Base-by-base conservation (phyloP, 768 basidiomycete genomes). In the Krasilnikovozyma curviuscula region DNA sequence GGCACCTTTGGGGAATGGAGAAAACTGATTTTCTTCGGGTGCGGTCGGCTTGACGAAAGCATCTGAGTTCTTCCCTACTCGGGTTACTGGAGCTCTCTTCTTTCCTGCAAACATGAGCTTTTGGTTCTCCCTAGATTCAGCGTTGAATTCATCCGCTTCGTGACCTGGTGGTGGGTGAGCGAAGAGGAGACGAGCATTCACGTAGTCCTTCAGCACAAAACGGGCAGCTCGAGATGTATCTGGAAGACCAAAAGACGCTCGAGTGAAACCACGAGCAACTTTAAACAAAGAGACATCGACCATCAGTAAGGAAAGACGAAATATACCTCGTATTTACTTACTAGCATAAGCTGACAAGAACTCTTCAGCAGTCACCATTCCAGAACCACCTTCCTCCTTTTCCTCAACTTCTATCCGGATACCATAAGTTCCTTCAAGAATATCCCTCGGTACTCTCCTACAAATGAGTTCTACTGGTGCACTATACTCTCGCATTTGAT, bases 191-290 rank as follows among this genome's bases (percentile, higher is more conserved):
- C 84, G 86, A 23, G 83, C 93, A 56, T 81, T 88, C 52, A 97
- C 88, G 59, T 89, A 98, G 66, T 98, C 93, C 64, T 98, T 98
- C 41, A 98, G 71, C 48, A 98, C 70, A 60, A 81, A 80, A 50
- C 93, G 77, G 14, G 91, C 84, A 0, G 93, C 76, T 44, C 86
- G 79, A 27, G 93, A 85, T 61, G 95, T 88, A 60, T 98, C 93
- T 9, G 91, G 89, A 65, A 89, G 93, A 35, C 93, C 93, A 67
- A 89, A 85, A 1, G 91, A 85, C 1, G 88, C 77, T 32, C 91
- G 77, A 59, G 78, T 82, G 65, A 81, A 93, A 29, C 93, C 93
- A 56, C 91, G 71, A 25, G 77, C 91, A 58, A 97, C 93, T 98
- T 53, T 3, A 37, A 19, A 53, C 30, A 32, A 24, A 32, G n/a